A percentile compares a stretch with the other conserved stretches of the same genome.
Evolutionary conservation across 805 yeast genomes (phyloP).

Genomic region (Schizosaccharomyces osmophilus): DNA sequence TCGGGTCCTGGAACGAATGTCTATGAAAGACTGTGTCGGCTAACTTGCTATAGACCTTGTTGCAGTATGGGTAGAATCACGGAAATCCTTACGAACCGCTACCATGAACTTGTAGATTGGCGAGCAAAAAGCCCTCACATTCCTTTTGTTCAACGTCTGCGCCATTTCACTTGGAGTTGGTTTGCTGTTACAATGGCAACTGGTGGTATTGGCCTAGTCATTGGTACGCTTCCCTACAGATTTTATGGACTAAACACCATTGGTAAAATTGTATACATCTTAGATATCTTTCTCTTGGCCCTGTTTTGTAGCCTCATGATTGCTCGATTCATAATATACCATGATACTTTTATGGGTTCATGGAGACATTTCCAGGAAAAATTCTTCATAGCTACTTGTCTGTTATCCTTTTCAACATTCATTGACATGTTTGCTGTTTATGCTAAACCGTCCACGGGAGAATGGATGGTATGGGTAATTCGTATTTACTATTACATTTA

Average conservation of each 20-base stretch:
- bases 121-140: background rate
- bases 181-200: background rate
- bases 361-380: background rate
- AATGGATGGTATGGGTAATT: background rate
- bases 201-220: background rate
- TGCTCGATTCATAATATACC: background rate
- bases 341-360: background rate
- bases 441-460: background rate
- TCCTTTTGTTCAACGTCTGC: background rate
- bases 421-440: background rate
- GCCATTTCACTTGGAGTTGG: constrained; percentile 2
- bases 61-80: background rate
- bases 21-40: too few species aligned
- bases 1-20: too few species aligned
- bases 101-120: background rate
- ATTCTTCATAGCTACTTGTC: background rate
- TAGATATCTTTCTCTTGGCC: background rate
- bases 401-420: background rate
- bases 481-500: background rate
- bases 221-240: background rate
- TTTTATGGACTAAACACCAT: background rate
- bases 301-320: background rate
- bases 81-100: background rate
- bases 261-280: background rate
- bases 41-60: background rate